Evolutionary conservation across 148 eudicot species (phyloP).

Genomic region (Rhododendron williamsianum): DNA sequence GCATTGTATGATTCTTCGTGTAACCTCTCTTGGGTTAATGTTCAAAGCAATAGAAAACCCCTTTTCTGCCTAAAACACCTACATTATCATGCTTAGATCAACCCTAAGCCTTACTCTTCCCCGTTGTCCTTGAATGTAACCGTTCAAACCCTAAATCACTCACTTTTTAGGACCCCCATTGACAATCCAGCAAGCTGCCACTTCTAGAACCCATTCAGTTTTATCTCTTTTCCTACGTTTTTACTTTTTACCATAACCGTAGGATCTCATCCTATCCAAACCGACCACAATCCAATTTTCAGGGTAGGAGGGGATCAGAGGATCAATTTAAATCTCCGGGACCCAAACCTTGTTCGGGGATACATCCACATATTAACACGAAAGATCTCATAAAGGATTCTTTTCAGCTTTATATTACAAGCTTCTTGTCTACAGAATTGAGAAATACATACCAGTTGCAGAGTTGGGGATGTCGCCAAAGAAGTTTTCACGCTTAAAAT

Average conservation of each 20-base stretch:
- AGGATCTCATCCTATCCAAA: neutral
- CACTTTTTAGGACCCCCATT: neutral
- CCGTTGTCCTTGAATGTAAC: neutral
- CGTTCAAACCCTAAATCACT: neutral
- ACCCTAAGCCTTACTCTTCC: neutral
- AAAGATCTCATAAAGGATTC: neutral
- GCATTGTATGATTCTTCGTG: neutral
- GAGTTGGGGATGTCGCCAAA: conserved; percentile 45
- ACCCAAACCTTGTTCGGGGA: neutral
- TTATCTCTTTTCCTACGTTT: neutral
- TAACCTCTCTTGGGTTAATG: neutral
- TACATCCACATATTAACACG: neutral
- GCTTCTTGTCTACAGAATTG: neutral
- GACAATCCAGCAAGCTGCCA: neutral
- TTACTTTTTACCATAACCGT: neutral
- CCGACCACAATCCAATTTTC: neutral
- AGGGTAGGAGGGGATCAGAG: neutral
- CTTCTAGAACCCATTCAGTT: neutral
- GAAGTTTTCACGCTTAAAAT: conserved; percentile 62
- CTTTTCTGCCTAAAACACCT: neutral
- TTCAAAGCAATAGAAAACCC: neutral
- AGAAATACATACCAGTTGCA: conserved; percentile 47
- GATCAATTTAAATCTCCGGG: neutral
- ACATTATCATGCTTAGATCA: neutral
- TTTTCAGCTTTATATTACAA: neutral